Evolutionary conservation across 345 rosid genomes (phyloP), one percentile per base, ranked within the genome.

Genomic region (Erodium maritimum): DNA sequence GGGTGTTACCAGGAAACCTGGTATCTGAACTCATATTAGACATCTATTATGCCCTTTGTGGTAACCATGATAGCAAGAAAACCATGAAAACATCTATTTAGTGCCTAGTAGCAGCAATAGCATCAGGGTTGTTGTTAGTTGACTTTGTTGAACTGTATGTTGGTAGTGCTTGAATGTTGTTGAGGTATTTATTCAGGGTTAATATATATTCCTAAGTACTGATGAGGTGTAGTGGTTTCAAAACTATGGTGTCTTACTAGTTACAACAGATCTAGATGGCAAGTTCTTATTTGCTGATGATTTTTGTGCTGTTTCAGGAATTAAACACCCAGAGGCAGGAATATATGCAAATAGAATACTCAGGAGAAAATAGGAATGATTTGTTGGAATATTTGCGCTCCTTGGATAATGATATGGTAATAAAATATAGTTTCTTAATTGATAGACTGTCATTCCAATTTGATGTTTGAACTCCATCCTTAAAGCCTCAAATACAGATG

Each of bases 351-450:
- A 80, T 85, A 51, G 89, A 82, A 65, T 64, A 65, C 34, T 81
- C 74, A 54, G 80, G 66, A 69, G 82, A 77, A 61, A 82, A 56
- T 69, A 79, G 77, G 72, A 88, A 91, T 42, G 81, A 79, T 67
- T 75, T 91, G 63, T 77, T 91, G 69, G 95, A 91, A 67, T 91
- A 91, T 77, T 71, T 91, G 45, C 85, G 96, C 21, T 88, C 91
- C 19, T 74, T 91, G 66, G 91, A 86, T 77, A 62, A 86, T 4
- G 78, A 80, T 66, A 79, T 81, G 95, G 97, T 88, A 77, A 56
- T 59, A 1, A 1, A 46, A 19, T 9, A 18, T 10, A 5, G 29
- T 50, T 4, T 60, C 48, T 14, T 14, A 42, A 3, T 42, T 42
- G 3, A 42, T 42, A 7, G 14, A 16, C 3, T 42, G 17, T 12